Base-by-base conservation (phyloP, 148 eudicot species). In the Nepenthes mirabilis region DNA sequence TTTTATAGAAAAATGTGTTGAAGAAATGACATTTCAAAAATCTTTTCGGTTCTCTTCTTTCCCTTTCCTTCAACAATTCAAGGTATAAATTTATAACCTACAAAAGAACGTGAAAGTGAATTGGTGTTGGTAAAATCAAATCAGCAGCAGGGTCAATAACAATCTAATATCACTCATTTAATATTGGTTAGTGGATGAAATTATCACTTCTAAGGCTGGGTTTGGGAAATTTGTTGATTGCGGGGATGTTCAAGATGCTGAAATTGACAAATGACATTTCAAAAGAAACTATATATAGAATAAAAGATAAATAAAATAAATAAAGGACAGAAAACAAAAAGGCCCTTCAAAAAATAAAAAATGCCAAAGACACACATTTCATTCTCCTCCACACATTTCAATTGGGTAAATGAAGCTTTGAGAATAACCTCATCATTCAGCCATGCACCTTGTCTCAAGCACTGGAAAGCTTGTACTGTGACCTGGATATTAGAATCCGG, bases 21-120 rank as follows among this genome's bases (percentile, higher is more conserved):
- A 93, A 89, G 81, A 93, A 93, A 79, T 93, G 99, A 65, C 99
- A 93, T 62, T 79, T 89, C 77, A 93, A 69, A 62, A 80, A 93
- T 74, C 77, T 86, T 63, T 81, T 51, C 3, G 97, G 97, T 61
- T 86, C 97, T 75, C 95, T 84, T 65, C 66, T 82, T 76, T 93
- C 99, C 76, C 99, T 82, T 69, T 89, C 99, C 75, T 93, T 93
- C 73, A 93, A 69, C 62, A 93, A 71, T 64, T 82, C 95, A 48
- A 93, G 76, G 71, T 89, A 93, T 37, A 86, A 34, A 76, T 93
- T 93, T 56, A 93, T 93, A 67, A 93, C 99, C 99, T 93, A 71
- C 65, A 64, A 63, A 58, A 50, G 53, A 68, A 23, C 23, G 23
- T 23, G 55, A 61, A 67, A 57, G 6, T 36, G 47, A 5, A 33